Conservation (phyloP, 306 rosid species). For the Boehmeria nivea region DNA sequence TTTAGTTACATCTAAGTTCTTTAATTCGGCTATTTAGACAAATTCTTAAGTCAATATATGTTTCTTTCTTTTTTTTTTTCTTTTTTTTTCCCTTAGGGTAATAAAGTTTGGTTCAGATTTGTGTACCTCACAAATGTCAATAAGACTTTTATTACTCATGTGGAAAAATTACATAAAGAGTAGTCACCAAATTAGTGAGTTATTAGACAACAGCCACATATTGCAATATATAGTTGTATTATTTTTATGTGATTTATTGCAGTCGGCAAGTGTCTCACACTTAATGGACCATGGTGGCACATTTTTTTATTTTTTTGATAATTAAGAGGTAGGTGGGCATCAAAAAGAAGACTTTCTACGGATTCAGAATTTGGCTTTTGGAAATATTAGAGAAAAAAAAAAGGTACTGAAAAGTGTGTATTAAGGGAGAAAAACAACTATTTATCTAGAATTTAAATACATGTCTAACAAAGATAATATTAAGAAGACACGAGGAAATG, state of each 20-base stretch:
- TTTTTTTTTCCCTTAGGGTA: no score
- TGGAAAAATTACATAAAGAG: not conserved
- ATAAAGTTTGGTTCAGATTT: not conserved
- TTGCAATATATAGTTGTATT: not conserved
- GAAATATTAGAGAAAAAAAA: no score
- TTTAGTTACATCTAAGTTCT: no score
- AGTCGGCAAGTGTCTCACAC: constrained; percentile 8
- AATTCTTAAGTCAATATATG: no score
- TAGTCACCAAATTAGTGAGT: not conserved
- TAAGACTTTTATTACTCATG: not conserved
- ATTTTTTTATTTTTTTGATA: not conserved
- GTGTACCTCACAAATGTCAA: not conserved
- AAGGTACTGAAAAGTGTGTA: no score
- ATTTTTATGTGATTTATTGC: not conserved
- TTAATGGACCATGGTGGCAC: not conserved
- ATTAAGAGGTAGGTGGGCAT: not conserved
- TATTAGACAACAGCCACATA: not conserved
- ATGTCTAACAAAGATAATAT: no score
- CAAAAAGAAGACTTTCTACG: constrained; percentile 5
- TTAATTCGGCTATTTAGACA: no score
- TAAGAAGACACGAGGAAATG: no score
- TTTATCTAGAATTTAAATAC: no score
- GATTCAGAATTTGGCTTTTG: no score
- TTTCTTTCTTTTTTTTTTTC: no score
- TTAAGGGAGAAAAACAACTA: no score